phyloP scores from a whole-genome alignment of 352 stramenopile genomes.

The Phytophthora citricola region DNA sequence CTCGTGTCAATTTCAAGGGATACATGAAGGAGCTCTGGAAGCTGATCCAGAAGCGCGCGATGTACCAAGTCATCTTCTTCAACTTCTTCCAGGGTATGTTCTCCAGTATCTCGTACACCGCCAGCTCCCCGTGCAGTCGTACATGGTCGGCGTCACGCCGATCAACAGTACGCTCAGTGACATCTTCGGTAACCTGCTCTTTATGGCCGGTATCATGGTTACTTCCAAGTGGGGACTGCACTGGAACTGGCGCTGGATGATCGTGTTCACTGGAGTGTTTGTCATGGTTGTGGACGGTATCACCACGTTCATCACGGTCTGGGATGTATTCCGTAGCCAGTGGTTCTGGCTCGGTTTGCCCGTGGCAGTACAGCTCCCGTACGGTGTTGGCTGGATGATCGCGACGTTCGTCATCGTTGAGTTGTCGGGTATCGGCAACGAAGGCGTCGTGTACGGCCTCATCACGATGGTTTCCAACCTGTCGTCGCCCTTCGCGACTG shows the following conservation, averaged over 20 bases:
- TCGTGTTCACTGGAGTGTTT: constrained; percentile 13
- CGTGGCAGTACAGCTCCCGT: constrained; percentile 15
- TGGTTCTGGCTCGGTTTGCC: constrained; percentile 25
- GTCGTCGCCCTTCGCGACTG: constrained; percentile 27
- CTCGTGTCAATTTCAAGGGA: constrained; percentile 20
- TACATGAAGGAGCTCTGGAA: constrained; percentile 49
- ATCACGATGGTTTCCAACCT: constrained; percentile 45
- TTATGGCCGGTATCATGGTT: constrained; percentile 20
- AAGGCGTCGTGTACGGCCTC: constrained; percentile 40
- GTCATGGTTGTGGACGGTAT: constrained; percentile 24
- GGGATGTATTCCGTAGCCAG: constrained; percentile 23
- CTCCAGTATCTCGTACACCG: constrained; percentile 28
- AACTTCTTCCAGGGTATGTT: constrained; percentile 49
- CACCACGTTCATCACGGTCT: constrained; percentile 20
- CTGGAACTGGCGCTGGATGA: constrained; percentile 50
- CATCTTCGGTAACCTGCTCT: constrained; percentile 38
- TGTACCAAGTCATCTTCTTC: constrained; percentile 55
- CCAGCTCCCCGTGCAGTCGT: constrained; percentile 12
- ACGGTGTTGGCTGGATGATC: constrained; percentile 25
- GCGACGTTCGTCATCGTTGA: constrained; percentile 39
- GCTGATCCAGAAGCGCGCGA: constrained; percentile 38
- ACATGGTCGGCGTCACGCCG: constrained; percentile 40
- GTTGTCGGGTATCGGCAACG: constrained; percentile 38
- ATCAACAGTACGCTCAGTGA: constrained; percentile 41
- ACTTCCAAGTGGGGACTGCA: constrained; percentile 19